Base-by-base conservation (phyloP, 2,329 filamentous ascomycete species). In the Mycosphaerella sp. region DNA sequence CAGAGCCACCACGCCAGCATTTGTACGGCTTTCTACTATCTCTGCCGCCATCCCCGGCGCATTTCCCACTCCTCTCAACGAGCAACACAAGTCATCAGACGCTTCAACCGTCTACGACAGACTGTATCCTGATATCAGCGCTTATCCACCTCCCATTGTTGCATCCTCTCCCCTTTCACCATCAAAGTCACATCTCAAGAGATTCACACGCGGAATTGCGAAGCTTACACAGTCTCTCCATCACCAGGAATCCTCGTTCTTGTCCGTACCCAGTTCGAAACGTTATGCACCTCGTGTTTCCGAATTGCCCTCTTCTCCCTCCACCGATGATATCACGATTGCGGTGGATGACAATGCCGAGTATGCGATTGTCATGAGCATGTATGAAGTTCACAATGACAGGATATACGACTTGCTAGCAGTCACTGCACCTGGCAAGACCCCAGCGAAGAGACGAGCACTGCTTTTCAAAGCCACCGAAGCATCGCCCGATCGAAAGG, bases 311-410 rank as follows among this genome's bases (percentile, higher is more conserved):
- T 82, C 86, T 54, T 74, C 78, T 5, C 92, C 92, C 7, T 84
- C 90, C 59, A 82, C 95, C 49, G 82, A 83, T 70, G 78, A 84
- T 48, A 76, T 95, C 42, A 74, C 79, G 4, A 77, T 95, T 0
- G 78, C 82, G 0, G 76, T 83, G 45, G 86, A 91, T 58, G 76
- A 78, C 1, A 80, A 80, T 17, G 82, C 85, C 51, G 89, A 95
- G 62, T 96, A 96, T 64, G 86, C 87, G 4, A 83, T 98, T 51
- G 76, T 98, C 9, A 79, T 98, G 21, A 95, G 90, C 51, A 98
- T 98, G 91, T 97, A 97, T 71, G 93, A 98, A 70, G 92, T 98
- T 1, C 96, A 98, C 75, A 98, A 98, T 67, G 92, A 98, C 72
- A 85, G 91, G 36, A 97, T 98, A 61, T 97, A 95, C 69, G 93